phyloP scores from a whole-genome alignment of 768 basidiomycete species.

The Leccinum rimulosum region DNA sequence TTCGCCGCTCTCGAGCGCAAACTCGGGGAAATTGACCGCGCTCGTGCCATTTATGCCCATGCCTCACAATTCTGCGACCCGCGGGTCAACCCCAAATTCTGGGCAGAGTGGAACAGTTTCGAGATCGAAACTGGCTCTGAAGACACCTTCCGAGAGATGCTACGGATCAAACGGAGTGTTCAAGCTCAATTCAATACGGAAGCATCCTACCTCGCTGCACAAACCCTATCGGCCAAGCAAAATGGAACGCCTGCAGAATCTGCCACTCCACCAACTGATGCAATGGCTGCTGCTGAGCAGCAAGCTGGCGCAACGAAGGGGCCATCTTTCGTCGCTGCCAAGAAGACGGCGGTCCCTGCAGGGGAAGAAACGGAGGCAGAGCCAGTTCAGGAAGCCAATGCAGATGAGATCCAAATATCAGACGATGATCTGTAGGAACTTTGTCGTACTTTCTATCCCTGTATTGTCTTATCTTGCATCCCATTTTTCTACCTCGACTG shows the following conservation, averaged over 20 bases:
- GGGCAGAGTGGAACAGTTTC: conserved; percentile 96
- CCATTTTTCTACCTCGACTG: conserved; percentile 76
- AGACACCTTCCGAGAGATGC: conserved; percentile 95
- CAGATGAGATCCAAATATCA: conserved; percentile 85
- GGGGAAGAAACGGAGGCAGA: conserved; percentile 39
- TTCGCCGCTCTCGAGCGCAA: conserved; percentile 96
- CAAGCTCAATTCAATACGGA: conserved; percentile 99
- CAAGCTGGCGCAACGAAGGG: conserved; percentile 56
- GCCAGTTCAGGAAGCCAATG: conserved; percentile 45
- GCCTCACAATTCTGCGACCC: conserved; percentile 99
- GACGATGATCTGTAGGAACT: conserved; percentile 62
- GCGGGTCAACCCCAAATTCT: conserved; percentile 86
- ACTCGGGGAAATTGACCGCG: conserved; percentile 97
- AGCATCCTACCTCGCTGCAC: conserved; percentile 87
- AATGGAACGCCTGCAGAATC: conserved; percentile 48
- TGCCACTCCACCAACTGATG: conserved; percentile 50
- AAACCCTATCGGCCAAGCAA: conserved; percentile 71
- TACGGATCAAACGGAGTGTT: conserved; percentile 95
- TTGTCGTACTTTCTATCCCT: conserved; percentile 15
- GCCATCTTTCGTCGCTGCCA: conserved; percentile 78
- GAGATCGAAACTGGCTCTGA: conserved; percentile 99
- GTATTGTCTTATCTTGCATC: conserved; percentile 31
- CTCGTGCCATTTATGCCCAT: conserved; percentile 94
- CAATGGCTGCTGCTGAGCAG: conserved; percentile 85
- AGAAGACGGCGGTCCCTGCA: conserved; percentile 43